These are phyloP conservation scores for Sergeia podlipaevii DNA, from an alignment of 208 protist species.

Conservation along the genomic window DNA sequence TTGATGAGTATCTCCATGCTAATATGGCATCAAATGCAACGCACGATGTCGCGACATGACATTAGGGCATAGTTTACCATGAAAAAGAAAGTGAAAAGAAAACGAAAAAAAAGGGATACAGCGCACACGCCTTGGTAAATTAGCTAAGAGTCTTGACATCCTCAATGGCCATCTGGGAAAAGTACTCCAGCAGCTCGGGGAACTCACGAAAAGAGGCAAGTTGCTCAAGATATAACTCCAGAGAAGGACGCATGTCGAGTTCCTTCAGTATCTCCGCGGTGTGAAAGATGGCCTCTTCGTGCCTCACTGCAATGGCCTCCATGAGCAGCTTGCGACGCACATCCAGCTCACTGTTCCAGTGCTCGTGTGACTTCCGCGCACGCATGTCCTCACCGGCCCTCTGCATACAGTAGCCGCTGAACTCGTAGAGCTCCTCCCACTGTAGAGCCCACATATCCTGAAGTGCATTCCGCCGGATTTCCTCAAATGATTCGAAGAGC, in stretches of 20 bases:
- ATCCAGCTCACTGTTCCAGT: constrained; percentile 11
- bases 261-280: constrained; percentile 2
- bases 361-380: constrained; percentile 6
- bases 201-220: constrained; percentile 3
- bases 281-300: constrained; percentile 17
- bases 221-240: constrained; percentile 13
- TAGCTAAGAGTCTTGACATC: not conserved
- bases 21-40: no score
- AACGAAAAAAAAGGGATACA: no score
- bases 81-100: no score
- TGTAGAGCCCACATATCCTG: constrained; percentile 31
- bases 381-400: constrained; percentile 6
- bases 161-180: not conserved
- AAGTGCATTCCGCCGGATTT: constrained; percentile 19
- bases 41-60: no score
- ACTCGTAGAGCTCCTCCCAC: constrained; percentile 20
- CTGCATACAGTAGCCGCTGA: not conserved
- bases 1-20: no score
- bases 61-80: no score
- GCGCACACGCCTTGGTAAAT: no score
- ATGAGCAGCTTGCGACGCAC: constrained; percentile 6
- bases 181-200: not conserved
- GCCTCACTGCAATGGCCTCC: constrained; percentile 7
- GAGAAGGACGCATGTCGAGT: not conserved
- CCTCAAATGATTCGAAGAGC: constrained; percentile 16